Evolutionary conservation across 108 stramenopile species (phyloP).

Genomic region (Pseudonitzschia delicatissima): DNA sequence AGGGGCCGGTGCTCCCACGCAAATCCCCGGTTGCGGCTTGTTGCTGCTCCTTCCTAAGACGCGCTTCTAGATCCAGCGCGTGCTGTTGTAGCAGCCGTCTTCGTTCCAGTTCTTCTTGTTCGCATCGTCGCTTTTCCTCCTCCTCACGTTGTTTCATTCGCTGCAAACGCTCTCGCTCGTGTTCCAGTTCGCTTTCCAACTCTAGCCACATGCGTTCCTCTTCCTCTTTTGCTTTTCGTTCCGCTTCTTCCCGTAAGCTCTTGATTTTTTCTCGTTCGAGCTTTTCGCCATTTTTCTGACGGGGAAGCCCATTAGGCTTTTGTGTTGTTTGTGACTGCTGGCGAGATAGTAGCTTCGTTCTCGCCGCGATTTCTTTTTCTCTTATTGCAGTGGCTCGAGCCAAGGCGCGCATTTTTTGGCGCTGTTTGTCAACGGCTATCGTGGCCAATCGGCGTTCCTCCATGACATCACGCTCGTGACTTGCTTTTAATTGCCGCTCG

Average conservation of each 20-base stretch:
- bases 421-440: constrained; percentile 17
- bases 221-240: constrained; percentile 14
- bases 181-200: not conserved
- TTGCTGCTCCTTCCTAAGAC: not conserved
- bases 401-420: constrained; percentile 27
- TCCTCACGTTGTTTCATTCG: constrained; percentile 3
- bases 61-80: not conserved
- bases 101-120: constrained; percentile 12
- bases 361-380: constrained; percentile 10
- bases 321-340: not conserved
- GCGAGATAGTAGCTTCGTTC: not conserved
- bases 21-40: not conserved
- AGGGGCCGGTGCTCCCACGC: not conserved
- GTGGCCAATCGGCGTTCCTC: constrained; percentile 3
- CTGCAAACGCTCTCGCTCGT: not conserved
- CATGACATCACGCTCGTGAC: constrained; percentile 5
- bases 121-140: not conserved
- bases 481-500: constrained; percentile 12
- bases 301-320: constrained; percentile 3
- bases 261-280: not conserved
- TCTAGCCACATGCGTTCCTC: constrained; percentile 10
- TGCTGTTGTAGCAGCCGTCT: not conserved
- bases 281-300: constrained; percentile 8
- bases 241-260: constrained; percentile 5
- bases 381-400: constrained; percentile 22